Evolutionary conservation across 2,329 filamentous ascomycete species (phyloP).

Genomic region (Raffaelea ambrosiae): DNA sequence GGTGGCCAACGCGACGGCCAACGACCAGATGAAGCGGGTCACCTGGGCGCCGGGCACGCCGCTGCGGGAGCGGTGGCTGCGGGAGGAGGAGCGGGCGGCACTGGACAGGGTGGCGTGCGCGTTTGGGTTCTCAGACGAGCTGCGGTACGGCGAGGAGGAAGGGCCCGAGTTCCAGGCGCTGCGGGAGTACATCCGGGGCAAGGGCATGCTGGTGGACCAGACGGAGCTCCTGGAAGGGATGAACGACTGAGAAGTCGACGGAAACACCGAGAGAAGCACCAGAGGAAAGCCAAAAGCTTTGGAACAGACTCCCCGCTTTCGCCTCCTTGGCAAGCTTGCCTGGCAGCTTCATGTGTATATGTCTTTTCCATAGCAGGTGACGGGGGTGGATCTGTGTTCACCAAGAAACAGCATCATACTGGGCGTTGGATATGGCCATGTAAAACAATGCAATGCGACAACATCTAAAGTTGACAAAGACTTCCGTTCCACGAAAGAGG

Average conservation of each 20-base stretch:
- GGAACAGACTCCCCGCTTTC: too few relatives aligned
- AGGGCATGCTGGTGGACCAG: constrained; percentile 84
- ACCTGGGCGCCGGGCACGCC: constrained; percentile 82
- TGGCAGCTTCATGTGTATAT: too few relatives aligned
- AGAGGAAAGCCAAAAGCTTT: too few relatives aligned
- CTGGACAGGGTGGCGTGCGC: constrained; percentile 78
- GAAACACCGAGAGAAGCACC: neutral
- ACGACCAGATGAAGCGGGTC: constrained; percentile 92
- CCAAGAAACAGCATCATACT: too few relatives aligned
- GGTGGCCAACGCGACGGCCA: constrained; percentile 75
- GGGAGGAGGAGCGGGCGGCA: constrained; percentile 83
- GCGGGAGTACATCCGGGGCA: constrained; percentile 71
- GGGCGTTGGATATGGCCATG: too few relatives aligned
- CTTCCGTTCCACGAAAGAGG: too few relatives aligned
- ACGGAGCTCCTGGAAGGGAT: constrained; percentile 90
- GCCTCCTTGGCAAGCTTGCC: too few relatives aligned
- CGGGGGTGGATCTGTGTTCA: too few relatives aligned
- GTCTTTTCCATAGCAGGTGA: too few relatives aligned
- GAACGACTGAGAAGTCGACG: constrained; percentile 30
- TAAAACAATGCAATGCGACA: too few relatives aligned
- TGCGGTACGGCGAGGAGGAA: constrained; percentile 79
- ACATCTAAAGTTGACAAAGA: too few relatives aligned
- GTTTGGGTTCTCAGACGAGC: constrained; percentile 83
- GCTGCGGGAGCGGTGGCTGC: constrained; percentile 71
- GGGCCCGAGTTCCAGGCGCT: constrained; percentile 84